These are phyloP conservation scores for Cutaneotrichosporon cavernicola DNA, from an alignment of 1,284 basidiomycete genomes.

Conservation along the genomic window DNA sequence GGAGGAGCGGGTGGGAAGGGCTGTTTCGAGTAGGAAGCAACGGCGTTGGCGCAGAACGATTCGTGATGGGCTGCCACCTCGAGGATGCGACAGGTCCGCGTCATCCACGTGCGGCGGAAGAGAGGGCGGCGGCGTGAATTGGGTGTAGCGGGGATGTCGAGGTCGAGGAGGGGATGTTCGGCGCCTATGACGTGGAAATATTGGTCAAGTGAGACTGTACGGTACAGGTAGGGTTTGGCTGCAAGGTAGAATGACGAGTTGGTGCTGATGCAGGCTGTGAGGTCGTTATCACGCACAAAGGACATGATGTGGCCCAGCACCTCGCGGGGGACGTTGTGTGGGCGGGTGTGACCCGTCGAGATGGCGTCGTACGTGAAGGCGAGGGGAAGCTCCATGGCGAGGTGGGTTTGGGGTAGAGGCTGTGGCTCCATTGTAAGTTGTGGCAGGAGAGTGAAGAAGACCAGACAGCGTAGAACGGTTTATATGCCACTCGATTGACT, in stretches of 20 bases:
- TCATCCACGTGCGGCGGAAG: conserved; percentile 6
- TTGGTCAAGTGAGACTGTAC: neutral
- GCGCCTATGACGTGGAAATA: neutral
- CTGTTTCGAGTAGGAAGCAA: no score
- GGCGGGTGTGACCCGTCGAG: neutral
- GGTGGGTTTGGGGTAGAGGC: no score
- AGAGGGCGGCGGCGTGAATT: neutral
- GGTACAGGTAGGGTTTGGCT: conserved; percentile 6
- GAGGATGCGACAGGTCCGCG: neutral
- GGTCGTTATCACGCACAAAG: neutral
- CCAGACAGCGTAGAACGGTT: neutral
- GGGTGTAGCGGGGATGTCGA: neutral
- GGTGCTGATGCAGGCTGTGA: neutral
- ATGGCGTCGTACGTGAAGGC: neutral
- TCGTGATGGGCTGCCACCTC: neutral
- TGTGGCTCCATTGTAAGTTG: neutral
- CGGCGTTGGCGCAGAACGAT: neutral
- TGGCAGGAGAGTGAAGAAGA: neutral
- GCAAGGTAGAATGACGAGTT: conserved; percentile 12
- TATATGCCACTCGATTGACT: neutral
- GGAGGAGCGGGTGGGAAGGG: neutral
- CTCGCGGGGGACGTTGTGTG: neutral
- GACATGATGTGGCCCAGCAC: neutral
- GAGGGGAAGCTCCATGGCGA: neutral
- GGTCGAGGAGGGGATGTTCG: neutral